Evolutionary conservation across 1,284 basidiomycete genomes (phyloP).

Genomic region (Tremellales sp.): DNA sequence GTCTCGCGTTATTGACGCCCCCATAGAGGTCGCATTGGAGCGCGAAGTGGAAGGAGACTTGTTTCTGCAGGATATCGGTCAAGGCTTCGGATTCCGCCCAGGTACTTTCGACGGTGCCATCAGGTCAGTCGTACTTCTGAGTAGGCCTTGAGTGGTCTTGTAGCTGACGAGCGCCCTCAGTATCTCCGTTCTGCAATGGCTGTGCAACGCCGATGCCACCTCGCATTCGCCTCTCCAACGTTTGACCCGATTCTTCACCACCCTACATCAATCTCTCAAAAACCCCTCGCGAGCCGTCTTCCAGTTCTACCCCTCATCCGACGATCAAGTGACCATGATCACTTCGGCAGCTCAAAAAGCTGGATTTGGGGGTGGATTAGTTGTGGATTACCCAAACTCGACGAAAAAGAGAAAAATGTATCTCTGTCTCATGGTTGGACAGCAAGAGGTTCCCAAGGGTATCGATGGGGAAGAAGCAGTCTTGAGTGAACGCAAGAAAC

Average conservation of each 20-base stretch:
- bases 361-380: constrained; percentile 93
- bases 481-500: constrained; percentile 52
- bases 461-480: constrained; percentile 63
- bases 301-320: constrained; percentile 92
- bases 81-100: constrained; percentile 89
- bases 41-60: constrained; percentile 90
- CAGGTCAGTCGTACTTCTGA: constrained; percentile 57
- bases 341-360: constrained; percentile 89
- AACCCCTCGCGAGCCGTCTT: constrained; percentile 92
- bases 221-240: constrained; percentile 90
- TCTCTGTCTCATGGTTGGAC: constrained; percentile 78
- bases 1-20: background rate
- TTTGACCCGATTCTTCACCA: constrained; percentile 90
- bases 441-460: constrained; percentile 63
- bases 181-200: constrained; percentile 97
- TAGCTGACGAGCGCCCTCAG: constrained; percentile 49
- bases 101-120: constrained; percentile 98
- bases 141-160: background rate
- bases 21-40: constrained; percentile 83
- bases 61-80: constrained; percentile 87
- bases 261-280: constrained; percentile 83
- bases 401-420: constrained; percentile 92
- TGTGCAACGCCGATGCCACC: constrained; percentile 92
- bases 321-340: constrained; percentile 93
- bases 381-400: constrained; percentile 96